These are phyloP conservation scores for Colletotrichum gigasporum DNA, from an alignment of 2,329 filamentous ascomycete genomes.

Conservation along the genomic window DNA sequence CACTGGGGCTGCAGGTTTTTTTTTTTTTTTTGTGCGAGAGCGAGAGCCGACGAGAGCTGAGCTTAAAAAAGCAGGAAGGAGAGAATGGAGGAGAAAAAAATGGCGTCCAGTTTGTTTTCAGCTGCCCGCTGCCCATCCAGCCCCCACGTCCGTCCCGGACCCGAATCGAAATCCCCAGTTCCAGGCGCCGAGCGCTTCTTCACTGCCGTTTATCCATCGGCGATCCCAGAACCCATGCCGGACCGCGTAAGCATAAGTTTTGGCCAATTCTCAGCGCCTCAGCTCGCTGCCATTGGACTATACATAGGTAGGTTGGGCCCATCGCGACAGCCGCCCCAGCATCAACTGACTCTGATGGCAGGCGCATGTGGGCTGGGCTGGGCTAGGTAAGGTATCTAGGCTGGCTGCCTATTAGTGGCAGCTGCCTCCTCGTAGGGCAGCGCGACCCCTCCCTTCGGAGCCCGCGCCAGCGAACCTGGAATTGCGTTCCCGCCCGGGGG, in stretches of 20 bases:
- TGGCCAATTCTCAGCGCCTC: neutral
- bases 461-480: too few relatives aligned
- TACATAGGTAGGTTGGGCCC: too few relatives aligned
- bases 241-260: slow-evolving; percentile 6
- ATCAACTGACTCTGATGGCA: neutral
- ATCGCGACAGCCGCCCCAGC: too few relatives aligned
- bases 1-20: neutral
- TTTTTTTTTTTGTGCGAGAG: too few relatives aligned
- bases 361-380: neutral
- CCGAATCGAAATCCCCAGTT: slow-evolving; percentile 10
- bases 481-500: neutral
- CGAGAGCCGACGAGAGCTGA: slow-evolving; percentile 4
- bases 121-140: slow-evolving; percentile 10
- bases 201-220: slow-evolving; percentile 14
- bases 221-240: slow-evolving; percentile 12
- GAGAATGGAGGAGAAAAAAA: neutral
- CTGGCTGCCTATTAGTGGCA: too few relatives aligned
- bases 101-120: slow-evolving; percentile 5
- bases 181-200: slow-evolving; percentile 13
- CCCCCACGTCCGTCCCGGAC: slow-evolving; percentile 18
- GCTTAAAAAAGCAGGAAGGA: slow-evolving; percentile 3
- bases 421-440: neutral
- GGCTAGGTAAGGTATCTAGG: too few relatives aligned
- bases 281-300: slow-evolving; percentile 3
- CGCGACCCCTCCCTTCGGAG: neutral